A percentile compares a stretch with the other conserved stretches of the same genome.
These are phyloP conservation scores for Phytophthora megakarya DNA, from an alignment of 352 stramenopile species.

Conservation along the genomic window DNA sequence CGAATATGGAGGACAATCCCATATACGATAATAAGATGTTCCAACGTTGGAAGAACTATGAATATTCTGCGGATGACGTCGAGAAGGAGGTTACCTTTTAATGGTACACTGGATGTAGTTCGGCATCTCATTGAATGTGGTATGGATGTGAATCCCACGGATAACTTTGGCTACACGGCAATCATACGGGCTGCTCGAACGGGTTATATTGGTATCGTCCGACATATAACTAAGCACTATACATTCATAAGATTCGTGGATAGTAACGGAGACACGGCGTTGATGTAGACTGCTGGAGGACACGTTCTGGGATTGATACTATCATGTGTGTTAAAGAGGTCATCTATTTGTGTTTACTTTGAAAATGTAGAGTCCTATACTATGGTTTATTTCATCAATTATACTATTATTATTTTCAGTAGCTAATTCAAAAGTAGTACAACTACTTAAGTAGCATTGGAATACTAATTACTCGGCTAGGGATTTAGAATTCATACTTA, in stretches of 20 bases:
- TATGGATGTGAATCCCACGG: not conserved
- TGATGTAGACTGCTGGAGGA: not conserved
- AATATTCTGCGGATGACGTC: not conserved
- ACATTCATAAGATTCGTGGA: not conserved
- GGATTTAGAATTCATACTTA: too few species aligned
- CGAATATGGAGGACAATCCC: not conserved
- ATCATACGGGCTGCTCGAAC: not conserved
- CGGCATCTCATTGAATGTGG: not conserved
- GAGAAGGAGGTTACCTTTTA: too few species aligned
- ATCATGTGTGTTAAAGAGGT: too few species aligned
- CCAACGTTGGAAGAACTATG: constrained; percentile 1
- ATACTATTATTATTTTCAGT: too few species aligned
- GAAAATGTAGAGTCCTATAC: too few species aligned
- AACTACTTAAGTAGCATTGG: too few species aligned
- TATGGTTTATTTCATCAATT: too few species aligned
- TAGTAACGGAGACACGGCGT: not conserved
- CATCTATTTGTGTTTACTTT: too few species aligned
- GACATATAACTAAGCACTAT: not conserved
- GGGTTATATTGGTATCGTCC: not conserved
- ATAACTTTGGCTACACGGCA: not conserved
- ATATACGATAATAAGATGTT: constrained; percentile 1
- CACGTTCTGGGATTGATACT: too few species aligned
- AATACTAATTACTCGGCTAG: too few species aligned
- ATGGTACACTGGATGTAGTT: not conserved
- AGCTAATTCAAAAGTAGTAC: too few species aligned